Percentiles rank a stretch among this genome's conserved stretches.
Evolutionary conservation across 139 green algal species (phyloP).

Genomic region (Coelastrella sp.): DNA sequence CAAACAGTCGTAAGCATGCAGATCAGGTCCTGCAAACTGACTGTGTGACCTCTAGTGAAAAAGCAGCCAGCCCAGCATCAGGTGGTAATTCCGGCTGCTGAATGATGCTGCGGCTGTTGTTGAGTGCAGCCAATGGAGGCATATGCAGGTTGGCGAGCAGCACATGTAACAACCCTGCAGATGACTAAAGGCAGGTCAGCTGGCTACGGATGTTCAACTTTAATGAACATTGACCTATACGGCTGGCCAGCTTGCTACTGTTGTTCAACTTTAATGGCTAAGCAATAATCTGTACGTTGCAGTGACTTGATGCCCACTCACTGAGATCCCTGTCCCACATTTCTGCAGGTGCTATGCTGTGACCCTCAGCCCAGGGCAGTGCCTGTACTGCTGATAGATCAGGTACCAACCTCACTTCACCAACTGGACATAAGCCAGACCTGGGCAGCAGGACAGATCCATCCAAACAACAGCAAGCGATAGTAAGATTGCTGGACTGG

Average conservation of each 20-base stretch:
- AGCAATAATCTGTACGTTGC: neutral
- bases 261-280: neutral
- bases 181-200: neutral
- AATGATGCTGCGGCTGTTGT: no score
- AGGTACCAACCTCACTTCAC: slow-evolving; percentile 34
- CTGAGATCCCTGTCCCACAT: slow-evolving; percentile 33
- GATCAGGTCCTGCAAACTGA: no score
- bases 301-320: neutral
- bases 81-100: no score
- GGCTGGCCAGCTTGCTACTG: neutral
- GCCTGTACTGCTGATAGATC: neutral
- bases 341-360: slow-evolving; percentile 29
- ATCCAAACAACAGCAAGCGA: no score
- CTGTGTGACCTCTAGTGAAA: no score
- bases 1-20: no score
- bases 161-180: no score
- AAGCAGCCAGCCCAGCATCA: no score
- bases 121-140: no score
- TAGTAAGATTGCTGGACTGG: no score
- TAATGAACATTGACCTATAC: neutral
- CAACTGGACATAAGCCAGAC: neutral
- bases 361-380: neutral
- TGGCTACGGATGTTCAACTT: neutral
- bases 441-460: neutral
- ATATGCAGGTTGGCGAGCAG: no score